A percentile compares a stretch with the other conserved stretches of the same genome.
Conservation (phyloP, 768 basidiomycete species). For the Sporobolomyces pararoseus region DNA sequence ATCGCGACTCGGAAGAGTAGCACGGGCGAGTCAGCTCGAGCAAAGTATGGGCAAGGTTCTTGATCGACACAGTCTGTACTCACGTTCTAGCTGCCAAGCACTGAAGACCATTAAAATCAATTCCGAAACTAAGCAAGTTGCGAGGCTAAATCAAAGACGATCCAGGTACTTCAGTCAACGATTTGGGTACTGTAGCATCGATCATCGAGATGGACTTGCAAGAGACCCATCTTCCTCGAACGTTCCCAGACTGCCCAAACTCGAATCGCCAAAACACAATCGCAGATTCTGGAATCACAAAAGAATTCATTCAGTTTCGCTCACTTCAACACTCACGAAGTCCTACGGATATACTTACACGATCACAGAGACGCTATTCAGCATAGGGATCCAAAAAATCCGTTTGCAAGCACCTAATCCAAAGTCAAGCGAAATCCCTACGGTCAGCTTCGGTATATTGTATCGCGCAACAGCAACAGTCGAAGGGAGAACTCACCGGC, state of each 20-base stretch:
- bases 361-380: neutral
- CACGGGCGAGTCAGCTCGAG: neutral
- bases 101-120: too few species aligned
- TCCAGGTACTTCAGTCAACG: too few species aligned
- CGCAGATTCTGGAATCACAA: neutral
- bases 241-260: slow-evolving; percentile 4
- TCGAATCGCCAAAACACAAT: neutral
- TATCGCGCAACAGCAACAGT: neutral
- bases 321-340: neutral
- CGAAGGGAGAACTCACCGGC: neutral
- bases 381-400: neutral
- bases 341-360: too few species aligned
- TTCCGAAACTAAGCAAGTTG: too few species aligned
- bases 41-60: too few species aligned
- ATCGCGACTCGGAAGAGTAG: neutral
- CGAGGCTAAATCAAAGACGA: too few species aligned
- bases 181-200: too few species aligned
- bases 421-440: neutral
- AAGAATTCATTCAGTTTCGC: neutral
- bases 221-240: neutral
- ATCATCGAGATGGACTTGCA: neutral
- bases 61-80: too few species aligned
- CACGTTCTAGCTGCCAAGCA: too few species aligned
- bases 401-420: neutral
- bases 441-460: neutral